phyloP scores from a whole-genome alignment of 2,329 filamentous ascomycete species.

The Triangularia setosa region DNA sequence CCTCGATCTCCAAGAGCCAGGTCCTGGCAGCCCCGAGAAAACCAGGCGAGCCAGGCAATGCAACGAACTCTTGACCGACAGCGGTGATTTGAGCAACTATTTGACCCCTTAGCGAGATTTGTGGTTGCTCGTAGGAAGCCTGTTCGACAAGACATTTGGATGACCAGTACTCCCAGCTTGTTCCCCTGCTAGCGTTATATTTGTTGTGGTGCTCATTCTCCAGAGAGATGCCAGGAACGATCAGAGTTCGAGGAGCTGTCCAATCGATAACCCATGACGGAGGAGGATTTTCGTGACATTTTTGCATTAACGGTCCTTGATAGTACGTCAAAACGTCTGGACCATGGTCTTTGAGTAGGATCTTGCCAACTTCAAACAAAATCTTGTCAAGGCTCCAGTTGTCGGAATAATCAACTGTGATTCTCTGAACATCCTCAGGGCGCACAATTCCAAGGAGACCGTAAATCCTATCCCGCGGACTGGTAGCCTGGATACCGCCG shows the following conservation, averaged over 20 bases:
- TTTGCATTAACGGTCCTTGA: background rate
- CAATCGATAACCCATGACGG: slow-evolving; percentile 1
- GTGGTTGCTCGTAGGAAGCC: background rate
- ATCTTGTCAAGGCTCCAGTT: slow-evolving; percentile 2
- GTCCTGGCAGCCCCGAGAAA: too few relatives aligned
- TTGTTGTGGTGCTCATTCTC: background rate
- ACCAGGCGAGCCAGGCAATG: too few relatives aligned
- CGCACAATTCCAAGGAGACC: background rate
- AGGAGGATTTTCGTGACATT: background rate
- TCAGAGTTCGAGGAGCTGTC: background rate
- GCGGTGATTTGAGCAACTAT: background rate
- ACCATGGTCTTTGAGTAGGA: background rate
- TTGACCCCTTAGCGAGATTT: slow-evolving; percentile 1
- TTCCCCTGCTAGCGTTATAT: background rate
- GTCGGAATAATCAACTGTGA: slow-evolving; percentile 8
- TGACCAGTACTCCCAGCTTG: slow-evolving; percentile 6
- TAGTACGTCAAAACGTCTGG: background rate
- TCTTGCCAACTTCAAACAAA: slow-evolving; percentile 2
- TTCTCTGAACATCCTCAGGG: background rate
- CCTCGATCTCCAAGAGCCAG: background rate
- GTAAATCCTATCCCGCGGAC: background rate
- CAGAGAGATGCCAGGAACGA: background rate
- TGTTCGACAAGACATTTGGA: background rate
- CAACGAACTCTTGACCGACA: too few relatives aligned
- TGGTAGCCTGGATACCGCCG: background rate